Conservation (phyloP, 108 stramenopile genomes). For the Discostella stelligeroides region DNA sequence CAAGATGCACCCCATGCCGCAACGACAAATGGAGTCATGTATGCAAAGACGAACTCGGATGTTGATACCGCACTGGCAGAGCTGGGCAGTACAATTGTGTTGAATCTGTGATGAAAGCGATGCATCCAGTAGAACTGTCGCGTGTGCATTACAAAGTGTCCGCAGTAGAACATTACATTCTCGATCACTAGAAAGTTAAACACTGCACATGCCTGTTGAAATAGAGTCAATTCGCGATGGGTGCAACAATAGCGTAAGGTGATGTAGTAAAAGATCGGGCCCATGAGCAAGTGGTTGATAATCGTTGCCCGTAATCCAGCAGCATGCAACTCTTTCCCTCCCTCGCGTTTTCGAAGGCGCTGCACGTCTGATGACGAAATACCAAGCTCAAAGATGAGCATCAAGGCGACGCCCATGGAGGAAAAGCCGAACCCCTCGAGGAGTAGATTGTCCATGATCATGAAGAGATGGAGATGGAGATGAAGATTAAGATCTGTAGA, state of each 20-base stretch:
- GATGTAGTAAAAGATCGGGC: slow-evolving; percentile 33
- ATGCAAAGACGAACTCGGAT: slow-evolving; percentile 51
- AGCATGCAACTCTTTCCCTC: slow-evolving; percentile 38
- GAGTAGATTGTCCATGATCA: slow-evolving; percentile 23
- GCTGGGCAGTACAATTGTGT: slow-evolving; percentile 44
- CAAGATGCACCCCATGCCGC: slow-evolving; percentile 32
- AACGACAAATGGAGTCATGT: slow-evolving; percentile 59
- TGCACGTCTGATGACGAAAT: slow-evolving; percentile 22
- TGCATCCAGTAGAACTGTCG: slow-evolving; percentile 46
- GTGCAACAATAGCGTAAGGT: slow-evolving; percentile 37
- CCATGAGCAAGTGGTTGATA: slow-evolving; percentile 34
- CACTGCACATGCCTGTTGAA: slow-evolving; percentile 22
- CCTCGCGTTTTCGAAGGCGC: slow-evolving; percentile 27
- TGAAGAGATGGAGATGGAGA: not conserved
- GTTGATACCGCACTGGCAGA: slow-evolving; percentile 55
- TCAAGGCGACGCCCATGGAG: slow-evolving; percentile 18
- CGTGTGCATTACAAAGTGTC: slow-evolving; percentile 37
- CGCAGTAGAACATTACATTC: slow-evolving; percentile 32
- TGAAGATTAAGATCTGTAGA: no score
- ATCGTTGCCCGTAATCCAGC: slow-evolving; percentile 34
- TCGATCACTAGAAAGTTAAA: slow-evolving; percentile 33
- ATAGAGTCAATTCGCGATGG: slow-evolving; percentile 9
- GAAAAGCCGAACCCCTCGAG: slow-evolving; percentile 32
- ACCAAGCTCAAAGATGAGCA: slow-evolving; percentile 32
- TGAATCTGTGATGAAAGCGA: slow-evolving; percentile 59